Conservation (phyloP, 495 filamentous ascomycete species). For the Trichodelitschia bisporula region DNA sequence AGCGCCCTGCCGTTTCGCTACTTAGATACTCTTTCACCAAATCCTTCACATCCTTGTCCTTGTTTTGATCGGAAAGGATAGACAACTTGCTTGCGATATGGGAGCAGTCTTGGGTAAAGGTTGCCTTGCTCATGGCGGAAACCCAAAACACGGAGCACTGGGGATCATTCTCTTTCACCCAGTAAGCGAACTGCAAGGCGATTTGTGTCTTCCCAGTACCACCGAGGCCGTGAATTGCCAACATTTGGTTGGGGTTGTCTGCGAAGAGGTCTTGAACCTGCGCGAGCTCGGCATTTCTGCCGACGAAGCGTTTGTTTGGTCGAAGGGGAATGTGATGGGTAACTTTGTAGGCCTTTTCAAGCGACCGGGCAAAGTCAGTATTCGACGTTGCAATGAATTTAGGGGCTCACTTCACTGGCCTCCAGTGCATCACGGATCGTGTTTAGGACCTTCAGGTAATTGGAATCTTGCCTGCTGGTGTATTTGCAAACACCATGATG, state of each 20-base stretch:
- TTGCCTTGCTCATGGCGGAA: neutral
- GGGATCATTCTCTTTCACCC: conserved; percentile 1
- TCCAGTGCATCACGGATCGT: no score
- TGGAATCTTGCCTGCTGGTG: no score
- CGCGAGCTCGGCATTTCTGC: neutral
- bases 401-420: no score
- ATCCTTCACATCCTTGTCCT: neutral
- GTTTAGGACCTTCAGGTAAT: no score
- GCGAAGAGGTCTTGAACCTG: neutral
- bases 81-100: neutral
- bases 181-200: conserved; percentile 2
- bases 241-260: neutral
- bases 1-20: neutral
- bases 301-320: neutral
- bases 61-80: neutral
- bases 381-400: no score
- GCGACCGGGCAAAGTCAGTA: no score
- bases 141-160: conserved; percentile 4
- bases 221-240: conserved; percentile 3
- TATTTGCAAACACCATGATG: no score
- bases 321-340: neutral
- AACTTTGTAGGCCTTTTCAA: neutral
- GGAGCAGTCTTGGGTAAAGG: neutral
- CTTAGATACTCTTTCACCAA: neutral
- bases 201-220: conserved; percentile 5